These are phyloP conservation scores for Phyllosticta capitalensis DNA, from an alignment of 2,329 filamentous ascomycete genomes.

Conservation along the genomic window DNA sequence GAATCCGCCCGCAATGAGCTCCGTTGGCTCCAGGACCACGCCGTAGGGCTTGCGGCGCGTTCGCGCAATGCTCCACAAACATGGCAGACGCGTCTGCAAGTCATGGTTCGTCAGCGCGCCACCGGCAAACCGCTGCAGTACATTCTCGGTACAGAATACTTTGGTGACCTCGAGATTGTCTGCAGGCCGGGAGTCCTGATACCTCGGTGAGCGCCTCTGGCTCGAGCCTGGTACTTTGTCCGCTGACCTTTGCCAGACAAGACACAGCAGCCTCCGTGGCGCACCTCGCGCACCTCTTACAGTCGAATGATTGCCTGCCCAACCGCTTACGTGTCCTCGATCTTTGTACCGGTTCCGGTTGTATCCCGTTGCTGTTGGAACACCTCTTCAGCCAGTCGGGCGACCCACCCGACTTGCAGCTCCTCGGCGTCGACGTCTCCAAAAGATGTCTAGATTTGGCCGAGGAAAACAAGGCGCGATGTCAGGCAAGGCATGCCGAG, in stretches of 20 bases:
- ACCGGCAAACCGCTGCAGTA: slow-evolving; percentile 80
- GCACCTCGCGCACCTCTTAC: slow-evolving; percentile 22
- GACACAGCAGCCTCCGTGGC: slow-evolving; percentile 34
- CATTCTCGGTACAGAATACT: slow-evolving; percentile 77
- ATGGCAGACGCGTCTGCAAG: slow-evolving; percentile 25
- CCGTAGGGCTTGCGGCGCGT: slow-evolving; percentile 12
- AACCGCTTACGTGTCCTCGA: slow-evolving; percentile 58
- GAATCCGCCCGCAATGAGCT: slow-evolving; percentile 58
- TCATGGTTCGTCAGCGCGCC: slow-evolving; percentile 35
- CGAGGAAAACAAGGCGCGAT: slow-evolving; percentile 41
- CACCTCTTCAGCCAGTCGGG: slow-evolving; percentile 42
- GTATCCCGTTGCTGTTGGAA: slow-evolving; percentile 71
- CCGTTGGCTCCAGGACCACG: slow-evolving; percentile 60
- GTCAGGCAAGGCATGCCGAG: slow-evolving; percentile 6
- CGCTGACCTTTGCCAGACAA: slow-evolving; percentile 23
- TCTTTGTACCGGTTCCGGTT: slow-evolving; percentile 84
- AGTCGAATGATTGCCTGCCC: slow-evolving; percentile 16
- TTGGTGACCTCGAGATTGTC: slow-evolving; percentile 70
- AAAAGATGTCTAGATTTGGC: slow-evolving; percentile 55
- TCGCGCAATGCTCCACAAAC: slow-evolving; percentile 3
- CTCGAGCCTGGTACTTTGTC: not conserved
- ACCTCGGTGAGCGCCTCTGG: slow-evolving; percentile 48
- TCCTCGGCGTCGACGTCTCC: slow-evolving; percentile 70
- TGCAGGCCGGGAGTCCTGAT: slow-evolving; percentile 76
- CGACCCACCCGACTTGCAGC: slow-evolving; percentile 30